Percentiles rank a stretch among this genome's conserved stretches.
Conservation (phyloP, 1,284 basidiomycete genomes). For the Veloporphyrellus conicus region DNA sequence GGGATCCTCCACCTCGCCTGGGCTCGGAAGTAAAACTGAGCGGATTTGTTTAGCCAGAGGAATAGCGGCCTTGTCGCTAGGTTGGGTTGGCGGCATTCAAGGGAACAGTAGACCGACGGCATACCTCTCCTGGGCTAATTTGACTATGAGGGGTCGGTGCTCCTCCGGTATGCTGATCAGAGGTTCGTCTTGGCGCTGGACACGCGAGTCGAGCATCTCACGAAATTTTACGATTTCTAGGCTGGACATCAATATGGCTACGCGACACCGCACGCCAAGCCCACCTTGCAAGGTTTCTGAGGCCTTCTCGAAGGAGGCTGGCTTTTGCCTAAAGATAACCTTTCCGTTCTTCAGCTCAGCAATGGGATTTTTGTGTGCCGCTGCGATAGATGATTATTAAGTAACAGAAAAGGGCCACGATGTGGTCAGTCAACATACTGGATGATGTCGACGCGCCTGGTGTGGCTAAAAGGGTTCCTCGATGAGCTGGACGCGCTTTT, state of each 20-base stretch:
- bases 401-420: neutral
- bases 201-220: constrained; percentile 55
- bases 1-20: constrained; percentile 51
- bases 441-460: constrained; percentile 8
- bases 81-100: constrained; percentile 9
- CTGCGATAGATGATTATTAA: constrained; percentile 3
- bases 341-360: constrained; percentile 74
- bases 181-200: constrained; percentile 43
- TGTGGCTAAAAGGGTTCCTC: constrained; percentile 12
- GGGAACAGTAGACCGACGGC: constrained; percentile 12
- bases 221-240: constrained; percentile 69
- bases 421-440: constrained; percentile 14
- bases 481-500: constrained; percentile 10
- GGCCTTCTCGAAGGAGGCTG: constrained; percentile 67
- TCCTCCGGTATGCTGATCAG: constrained; percentile 60
- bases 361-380: constrained; percentile 39
- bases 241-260: neutral
- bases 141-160: constrained; percentile 70
- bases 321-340: constrained; percentile 74
- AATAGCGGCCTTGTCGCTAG: constrained; percentile 63
- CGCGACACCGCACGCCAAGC: constrained; percentile 19
- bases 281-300: constrained; percentile 79
- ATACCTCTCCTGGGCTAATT: constrained; percentile 78
- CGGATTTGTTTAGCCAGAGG: constrained; percentile 64
- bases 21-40: constrained; percentile 53